Evolutionary conservation across 225 moss, liverwort and hornwort species (phyloP), one percentile per base, ranked within the genome.

Genomic region (Thuidium tamariscinum): DNA sequence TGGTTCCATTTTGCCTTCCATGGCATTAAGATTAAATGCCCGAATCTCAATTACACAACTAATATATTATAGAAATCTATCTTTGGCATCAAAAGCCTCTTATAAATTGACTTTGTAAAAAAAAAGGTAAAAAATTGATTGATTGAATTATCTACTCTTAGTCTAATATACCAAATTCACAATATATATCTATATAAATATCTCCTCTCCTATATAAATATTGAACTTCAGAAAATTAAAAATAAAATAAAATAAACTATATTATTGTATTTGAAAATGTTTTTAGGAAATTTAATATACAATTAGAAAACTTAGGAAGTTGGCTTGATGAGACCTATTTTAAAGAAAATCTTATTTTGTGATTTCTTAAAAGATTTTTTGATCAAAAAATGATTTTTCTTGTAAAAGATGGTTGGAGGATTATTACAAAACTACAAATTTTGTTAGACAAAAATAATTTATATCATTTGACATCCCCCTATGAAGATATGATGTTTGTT

Each of bases 231-330:
- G 5, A n/a, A n/a, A n/a, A n/a, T n/a, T n/a, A n/a, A n/a, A n/a
- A n/a, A n/a, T n/a, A n/a, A 42, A 42, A 70, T 26, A 70, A 26
- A 23, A 26, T 1, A 26, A 26, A 27, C 42, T 27, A 9, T 3
- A 26, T 42, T 5, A 41, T 26, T 26, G 5, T 26, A 25, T 25
- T 25, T 25, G 15, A 8, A 69, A 41, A 5, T 4, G 2, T 0
- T 10, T 39, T 69, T 26, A 4, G 42, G 8, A 26, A 16, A 8
- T 70, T 25, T 26, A 42, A 26, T 44, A 27, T 27, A 71, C 5
- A 71, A 27, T 16, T 9, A 1, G 16, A 44, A 29, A 16, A 26
- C 1, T 0, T 13, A 0, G 5, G 3, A 44, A 44, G 44, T 44
- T 29, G 2, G 10, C 6, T 71, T 2, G 3, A 29, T 5, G 10